These are phyloP conservation scores for Aspergillus campestris DNA, from an alignment of 495 filamentous ascomycete genomes.

Conservation along the genomic window DNA sequence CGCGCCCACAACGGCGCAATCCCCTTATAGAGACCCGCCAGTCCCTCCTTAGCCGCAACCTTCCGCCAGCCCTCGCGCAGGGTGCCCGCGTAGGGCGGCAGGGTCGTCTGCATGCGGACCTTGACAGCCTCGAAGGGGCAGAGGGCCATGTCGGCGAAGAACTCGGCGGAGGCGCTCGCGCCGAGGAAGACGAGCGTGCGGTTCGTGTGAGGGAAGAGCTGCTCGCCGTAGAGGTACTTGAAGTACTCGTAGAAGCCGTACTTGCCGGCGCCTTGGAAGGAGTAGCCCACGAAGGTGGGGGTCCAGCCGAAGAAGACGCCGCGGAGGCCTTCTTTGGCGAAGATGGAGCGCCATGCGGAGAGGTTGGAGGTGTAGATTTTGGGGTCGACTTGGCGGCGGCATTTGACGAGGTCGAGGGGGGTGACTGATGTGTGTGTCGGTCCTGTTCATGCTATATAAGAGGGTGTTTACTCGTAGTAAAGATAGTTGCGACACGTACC, in stretches of 20 bases:
- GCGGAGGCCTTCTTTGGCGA: conserved; percentile 54
- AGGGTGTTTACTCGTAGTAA: background rate
- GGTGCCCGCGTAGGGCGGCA: conserved; percentile 55
- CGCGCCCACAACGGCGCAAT: conserved; percentile 62
- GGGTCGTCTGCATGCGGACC: conserved; percentile 63
- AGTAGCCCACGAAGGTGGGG: conserved; percentile 62
- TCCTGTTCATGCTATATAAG: conserved; percentile 12
- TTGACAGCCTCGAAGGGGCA: conserved; percentile 66
- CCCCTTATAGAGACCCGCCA: conserved; percentile 57
- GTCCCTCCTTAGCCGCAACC: conserved; percentile 50
- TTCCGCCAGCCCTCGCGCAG: conserved; percentile 56
- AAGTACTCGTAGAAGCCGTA: conserved; percentile 72
- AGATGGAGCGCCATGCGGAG: conserved; percentile 57
- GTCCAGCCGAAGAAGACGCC: conserved; percentile 68
- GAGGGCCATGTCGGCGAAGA: conserved; percentile 59
- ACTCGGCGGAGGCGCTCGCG: conserved; percentile 58
- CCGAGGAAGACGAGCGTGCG: conserved; percentile 58
- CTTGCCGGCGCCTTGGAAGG: conserved; percentile 67
- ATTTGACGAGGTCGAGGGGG: conserved; percentile 59
- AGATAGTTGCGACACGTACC: conserved; percentile 28
- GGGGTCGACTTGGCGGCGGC: conserved; percentile 62
- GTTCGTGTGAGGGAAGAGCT: conserved; percentile 51
- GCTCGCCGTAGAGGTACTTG: conserved; percentile 62
- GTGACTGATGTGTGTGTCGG: conserved; percentile 54
- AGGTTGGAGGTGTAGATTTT: conserved; percentile 63